Percentiles rank a stretch among this genome's conserved stretches.
Evolutionary conservation across 805 yeast genomes (phyloP).

Genomic region (Barnettozyma californica): DNA sequence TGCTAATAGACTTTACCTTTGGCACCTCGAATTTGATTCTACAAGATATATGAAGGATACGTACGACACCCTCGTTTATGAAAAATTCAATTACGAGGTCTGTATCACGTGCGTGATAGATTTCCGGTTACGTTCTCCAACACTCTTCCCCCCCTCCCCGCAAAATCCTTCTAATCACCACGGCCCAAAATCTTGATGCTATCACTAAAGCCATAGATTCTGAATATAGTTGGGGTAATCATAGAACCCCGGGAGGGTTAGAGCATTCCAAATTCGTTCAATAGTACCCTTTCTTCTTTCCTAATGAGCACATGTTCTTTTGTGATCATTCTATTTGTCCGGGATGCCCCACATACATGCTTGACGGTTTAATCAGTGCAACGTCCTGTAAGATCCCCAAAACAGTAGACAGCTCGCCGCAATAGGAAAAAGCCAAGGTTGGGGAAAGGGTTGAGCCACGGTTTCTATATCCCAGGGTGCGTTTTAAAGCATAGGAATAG

Average conservation of each 20-base stretch:
- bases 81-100: no score
- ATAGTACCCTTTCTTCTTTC: neutral
- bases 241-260: no score
- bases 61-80: no score
- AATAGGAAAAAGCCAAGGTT: neutral
- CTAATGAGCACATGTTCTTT: no score
- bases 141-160: neutral
- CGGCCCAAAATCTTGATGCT: neutral
- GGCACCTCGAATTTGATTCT: no score
- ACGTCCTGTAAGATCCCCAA: neutral
- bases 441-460: neutral
- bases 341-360: neutral
- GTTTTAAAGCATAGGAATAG: neutral
- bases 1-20: no score
- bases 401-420: neutral
- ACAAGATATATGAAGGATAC: no score
- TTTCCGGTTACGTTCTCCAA: no score
- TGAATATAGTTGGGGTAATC: no score
- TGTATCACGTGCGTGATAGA: no score
- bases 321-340: neutral
- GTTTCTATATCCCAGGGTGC: neutral
- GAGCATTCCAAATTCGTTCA: neutral
- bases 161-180: neutral
- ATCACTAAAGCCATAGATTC: neutral
- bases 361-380: no score